Conservation (phyloP, 2,329 filamentous ascomycete species). For the Beauveria brongniartii region DNA sequence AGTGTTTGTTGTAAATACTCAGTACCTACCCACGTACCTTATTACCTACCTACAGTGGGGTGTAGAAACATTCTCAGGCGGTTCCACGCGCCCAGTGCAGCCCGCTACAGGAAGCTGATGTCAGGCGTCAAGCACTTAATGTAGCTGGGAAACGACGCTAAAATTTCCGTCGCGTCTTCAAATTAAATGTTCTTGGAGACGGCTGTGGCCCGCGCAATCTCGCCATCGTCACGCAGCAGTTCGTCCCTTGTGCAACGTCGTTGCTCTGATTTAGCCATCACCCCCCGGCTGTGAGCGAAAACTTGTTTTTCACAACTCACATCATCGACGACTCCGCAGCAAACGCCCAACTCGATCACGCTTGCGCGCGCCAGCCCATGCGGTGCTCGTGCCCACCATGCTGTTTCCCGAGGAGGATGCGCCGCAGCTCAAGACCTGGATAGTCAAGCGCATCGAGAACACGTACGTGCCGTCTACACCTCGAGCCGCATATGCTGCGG, state of each 20-base stretch:
- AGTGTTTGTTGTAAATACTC: background rate
- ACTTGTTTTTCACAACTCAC: background rate
- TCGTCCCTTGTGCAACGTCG: background rate
- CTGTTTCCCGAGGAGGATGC: constrained; percentile 55
- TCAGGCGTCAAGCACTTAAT: no score
- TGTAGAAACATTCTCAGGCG: no score
- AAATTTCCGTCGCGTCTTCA: constrained; percentile 7
- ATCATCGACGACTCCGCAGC: background rate
- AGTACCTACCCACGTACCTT: no score
- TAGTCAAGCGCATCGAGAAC: constrained; percentile 67
- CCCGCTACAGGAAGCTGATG: background rate
- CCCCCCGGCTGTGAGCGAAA: background rate
- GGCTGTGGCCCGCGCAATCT: background rate
- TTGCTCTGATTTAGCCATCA: background rate
- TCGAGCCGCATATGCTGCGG: constrained; percentile 6
- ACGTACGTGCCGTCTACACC: constrained; percentile 43
- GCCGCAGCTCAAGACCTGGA: constrained; percentile 63
- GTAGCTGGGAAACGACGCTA: background rate
- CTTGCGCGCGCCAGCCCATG: constrained; percentile 4
- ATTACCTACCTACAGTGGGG: no score
- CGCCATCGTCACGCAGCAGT: background rate
- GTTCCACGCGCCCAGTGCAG: background rate
- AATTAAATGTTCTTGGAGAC: background rate
- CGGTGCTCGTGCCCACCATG: constrained; percentile 33
- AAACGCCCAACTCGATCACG: background rate